Percentiles rank a stretch among this genome's conserved stretches.
These are phyloP conservation scores for Ottelia alismoides DNA, from an alignment of 106 monocot genomes.

Conservation along the genomic window DNA sequence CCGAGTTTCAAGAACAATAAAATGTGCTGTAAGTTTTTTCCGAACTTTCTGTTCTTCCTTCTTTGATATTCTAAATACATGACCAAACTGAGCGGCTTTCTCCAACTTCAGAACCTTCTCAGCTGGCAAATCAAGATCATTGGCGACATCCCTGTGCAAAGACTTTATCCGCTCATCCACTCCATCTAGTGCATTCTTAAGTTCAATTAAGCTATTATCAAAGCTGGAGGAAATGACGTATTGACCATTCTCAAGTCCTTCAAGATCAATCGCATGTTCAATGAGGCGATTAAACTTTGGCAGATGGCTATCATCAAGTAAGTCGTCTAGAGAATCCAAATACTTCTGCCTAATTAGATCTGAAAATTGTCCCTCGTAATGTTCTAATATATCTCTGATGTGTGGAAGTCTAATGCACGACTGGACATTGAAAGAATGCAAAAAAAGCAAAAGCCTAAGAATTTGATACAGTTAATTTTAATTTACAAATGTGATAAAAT, in stretches of 20 bases:
- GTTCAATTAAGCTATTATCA: slow-evolving; percentile 46
- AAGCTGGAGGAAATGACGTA: slow-evolving; percentile 87
- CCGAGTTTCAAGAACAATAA: slow-evolving; percentile 82
- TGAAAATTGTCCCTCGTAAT: slow-evolving; percentile 66
- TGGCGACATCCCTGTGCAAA: slow-evolving; percentile 67
- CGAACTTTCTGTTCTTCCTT: slow-evolving; percentile 99
- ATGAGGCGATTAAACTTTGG: slow-evolving; percentile 67
- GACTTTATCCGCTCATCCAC: slow-evolving; percentile 57
- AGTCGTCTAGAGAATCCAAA: slow-evolving; percentile 31
- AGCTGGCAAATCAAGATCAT: slow-evolving; percentile 71
- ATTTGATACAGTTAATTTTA: too few relatives aligned
- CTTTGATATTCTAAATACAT: slow-evolving; percentile 93
- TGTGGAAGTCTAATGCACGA: slow-evolving; percentile 64
- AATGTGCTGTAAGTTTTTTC: slow-evolving; percentile 61
- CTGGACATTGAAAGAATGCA: slow-evolving; percentile 25
- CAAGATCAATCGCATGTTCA: slow-evolving; percentile 64
- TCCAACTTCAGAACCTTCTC: slow-evolving; percentile 91
- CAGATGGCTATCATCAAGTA: slow-evolving; percentile 47
- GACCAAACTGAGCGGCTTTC: slow-evolving; percentile 82
- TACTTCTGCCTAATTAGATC: slow-evolving; percentile 47
- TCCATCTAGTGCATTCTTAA: slow-evolving; percentile 54
- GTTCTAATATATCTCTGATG: slow-evolving; percentile 58
- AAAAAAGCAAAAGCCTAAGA: too few relatives aligned
- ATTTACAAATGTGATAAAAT: too few relatives aligned
- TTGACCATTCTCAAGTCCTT: slow-evolving; percentile 83